Evolutionary conservation across 768 basidiomycete species (phyloP).

Genomic region (Lactarius vividus): DNA sequence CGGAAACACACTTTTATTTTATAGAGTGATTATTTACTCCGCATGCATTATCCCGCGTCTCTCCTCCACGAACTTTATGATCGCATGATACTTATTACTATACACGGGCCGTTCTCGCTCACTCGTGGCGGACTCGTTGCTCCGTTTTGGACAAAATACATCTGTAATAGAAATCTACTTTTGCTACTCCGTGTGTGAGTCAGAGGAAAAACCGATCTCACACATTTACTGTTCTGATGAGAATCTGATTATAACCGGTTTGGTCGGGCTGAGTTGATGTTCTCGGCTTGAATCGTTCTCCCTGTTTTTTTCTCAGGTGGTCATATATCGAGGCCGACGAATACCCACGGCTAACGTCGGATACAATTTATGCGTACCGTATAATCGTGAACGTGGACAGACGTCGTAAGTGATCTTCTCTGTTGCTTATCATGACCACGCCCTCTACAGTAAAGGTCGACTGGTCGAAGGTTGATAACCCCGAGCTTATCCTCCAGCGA

Average conservation of each 20-base stretch:
- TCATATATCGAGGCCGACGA: too few species aligned
- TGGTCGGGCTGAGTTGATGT: too few species aligned
- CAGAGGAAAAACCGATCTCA: too few species aligned
- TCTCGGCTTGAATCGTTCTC: too few species aligned
- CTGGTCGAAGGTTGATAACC: slow-evolving; percentile 63
- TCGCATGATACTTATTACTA: neutral
- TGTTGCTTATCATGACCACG: neutral
- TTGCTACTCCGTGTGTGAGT: neutral
- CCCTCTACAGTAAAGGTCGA: slow-evolving; percentile 40
- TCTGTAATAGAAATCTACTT: neutral
- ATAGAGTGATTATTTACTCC: neutral
- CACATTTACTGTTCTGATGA: too few species aligned
- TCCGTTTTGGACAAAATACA: neutral
- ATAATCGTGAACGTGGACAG: neutral
- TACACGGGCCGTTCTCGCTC: neutral
- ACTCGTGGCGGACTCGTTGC: neutral
- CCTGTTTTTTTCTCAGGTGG: too few species aligned
- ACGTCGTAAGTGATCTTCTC: neutral
- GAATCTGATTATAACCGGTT: too few species aligned
- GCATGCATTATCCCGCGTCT: too few species aligned
- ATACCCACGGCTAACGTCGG: too few species aligned
- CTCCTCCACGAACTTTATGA: neutral
- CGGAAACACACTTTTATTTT: neutral
- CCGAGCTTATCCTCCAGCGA: slow-evolving; percentile 60
- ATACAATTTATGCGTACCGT: neutral